phyloP scores from a whole-genome alignment of 2,329 filamentous ascomycete species.

The Tetracladium maxilliforme region DNA sequence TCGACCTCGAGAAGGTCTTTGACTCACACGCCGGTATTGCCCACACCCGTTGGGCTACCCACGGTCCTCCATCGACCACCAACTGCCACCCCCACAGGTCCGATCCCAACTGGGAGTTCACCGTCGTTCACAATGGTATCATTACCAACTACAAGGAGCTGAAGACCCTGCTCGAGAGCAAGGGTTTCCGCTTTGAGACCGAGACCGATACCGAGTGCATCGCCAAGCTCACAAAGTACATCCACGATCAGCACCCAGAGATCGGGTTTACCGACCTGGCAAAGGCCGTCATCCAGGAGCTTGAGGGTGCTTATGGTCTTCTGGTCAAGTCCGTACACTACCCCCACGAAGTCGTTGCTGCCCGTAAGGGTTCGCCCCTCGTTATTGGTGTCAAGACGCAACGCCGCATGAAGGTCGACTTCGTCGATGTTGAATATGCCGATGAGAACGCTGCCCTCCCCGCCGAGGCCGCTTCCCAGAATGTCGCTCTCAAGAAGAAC shows the following conservation, averaged over 20 bases:
- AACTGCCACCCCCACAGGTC: constrained; percentile 99
- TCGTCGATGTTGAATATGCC: constrained; percentile 95
- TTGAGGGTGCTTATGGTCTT: constrained; percentile 93
- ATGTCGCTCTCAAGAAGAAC: constrained; percentile 94
- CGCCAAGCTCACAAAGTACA: constrained; percentile 96
- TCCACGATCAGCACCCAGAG: constrained; percentile 85
- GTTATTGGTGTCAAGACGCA: constrained; percentile 94
- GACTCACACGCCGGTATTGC: constrained; percentile 98
- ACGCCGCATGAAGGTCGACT: constrained; percentile 99
- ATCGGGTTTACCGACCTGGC: constrained; percentile 94
- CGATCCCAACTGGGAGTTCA: constrained; percentile 89
- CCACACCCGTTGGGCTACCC: constrained; percentile 97
- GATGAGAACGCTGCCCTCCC: constrained; percentile 74
- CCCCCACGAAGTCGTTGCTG: constrained; percentile 93
- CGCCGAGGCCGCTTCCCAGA: constrained; percentile 90
- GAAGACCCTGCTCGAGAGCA: constrained; percentile 79
- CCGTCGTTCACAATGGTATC: constrained; percentile 98
- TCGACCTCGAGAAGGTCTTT: constrained; percentile 84
- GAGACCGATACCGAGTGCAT: constrained; percentile 99
- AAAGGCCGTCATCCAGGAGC: constrained; percentile 96
- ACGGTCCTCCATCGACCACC: constrained; percentile 79
- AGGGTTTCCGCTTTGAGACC: constrained; percentile 98
- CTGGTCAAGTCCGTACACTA: constrained; percentile 98
- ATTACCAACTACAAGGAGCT: constrained; percentile 99
- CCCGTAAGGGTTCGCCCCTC: constrained; percentile 93